phyloP scores from a whole-genome alignment of 306 rosid species.

The Quercus bicolor region DNA sequence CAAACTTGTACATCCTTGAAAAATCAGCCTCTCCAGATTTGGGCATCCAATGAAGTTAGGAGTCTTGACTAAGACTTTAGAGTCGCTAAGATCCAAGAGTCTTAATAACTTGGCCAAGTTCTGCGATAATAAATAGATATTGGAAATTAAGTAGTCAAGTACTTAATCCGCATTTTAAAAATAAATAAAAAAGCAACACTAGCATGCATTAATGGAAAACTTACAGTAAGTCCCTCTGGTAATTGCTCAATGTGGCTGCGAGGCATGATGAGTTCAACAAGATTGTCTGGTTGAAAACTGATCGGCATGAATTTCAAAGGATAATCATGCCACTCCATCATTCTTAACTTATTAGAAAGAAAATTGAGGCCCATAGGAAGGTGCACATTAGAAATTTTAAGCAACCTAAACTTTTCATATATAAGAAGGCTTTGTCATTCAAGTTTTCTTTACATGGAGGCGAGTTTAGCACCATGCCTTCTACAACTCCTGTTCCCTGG shows the following conservation, averaged over 20 bases:
- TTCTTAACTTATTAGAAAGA: constrained; percentile 21
- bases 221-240: constrained; percentile 14
- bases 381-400: constrained; percentile 13
- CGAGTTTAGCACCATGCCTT: background rate
- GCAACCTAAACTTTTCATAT: constrained; percentile 13
- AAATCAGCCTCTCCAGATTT: constrained; percentile 15
- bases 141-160: background rate
- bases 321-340: constrained; percentile 21
- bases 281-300: background rate
- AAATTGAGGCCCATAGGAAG: constrained; percentile 21
- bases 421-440: constrained; percentile 17
- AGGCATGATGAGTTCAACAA: constrained; percentile 23
- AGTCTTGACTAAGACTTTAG: constrained; percentile 2
- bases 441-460: background rate
- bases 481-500: constrained; percentile 12
- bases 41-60: constrained; percentile 8
- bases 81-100: constrained; percentile 20
- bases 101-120: constrained; percentile 15
- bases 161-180: background rate
- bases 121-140: background rate
- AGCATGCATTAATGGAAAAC: background rate
- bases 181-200: too few relatives aligned
- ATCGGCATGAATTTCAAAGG: constrained; percentile 9
- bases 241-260: background rate
- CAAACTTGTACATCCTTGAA: constrained; percentile 21